A percentile compares a stretch with the other conserved stretches of the same genome.
Evolutionary conservation across 805 yeast species (phyloP).

Genomic region (Yueomyces sinensis): DNA sequence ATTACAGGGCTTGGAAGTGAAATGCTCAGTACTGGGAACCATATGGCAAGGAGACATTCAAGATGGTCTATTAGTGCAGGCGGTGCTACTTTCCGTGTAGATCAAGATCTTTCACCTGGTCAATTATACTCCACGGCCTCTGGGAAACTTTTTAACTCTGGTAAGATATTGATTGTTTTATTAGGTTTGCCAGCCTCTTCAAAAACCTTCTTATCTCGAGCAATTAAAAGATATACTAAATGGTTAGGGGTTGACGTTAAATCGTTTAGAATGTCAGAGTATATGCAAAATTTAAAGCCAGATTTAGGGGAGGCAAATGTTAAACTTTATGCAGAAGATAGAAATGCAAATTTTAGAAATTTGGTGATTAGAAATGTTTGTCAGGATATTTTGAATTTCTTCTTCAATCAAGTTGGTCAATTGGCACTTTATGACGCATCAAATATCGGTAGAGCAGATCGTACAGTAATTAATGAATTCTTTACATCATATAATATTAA

Average conservation of each 20-base stretch:
- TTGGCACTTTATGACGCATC: conserved; percentile 95
- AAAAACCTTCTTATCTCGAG: conserved; percentile 84
- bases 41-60: conserved; percentile 40
- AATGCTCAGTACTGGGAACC: conserved; percentile 35
- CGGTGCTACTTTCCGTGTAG: neutral
- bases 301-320: neutral
- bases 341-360: conserved; percentile 41
- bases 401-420: conserved; percentile 72
- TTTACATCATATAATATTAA: conserved; percentile 52
- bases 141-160: conserved; percentile 91
- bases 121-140: conserved; percentile 87
- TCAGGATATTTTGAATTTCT: conserved; percentile 56
- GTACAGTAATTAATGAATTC: conserved; percentile 42
- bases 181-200: conserved; percentile 96
- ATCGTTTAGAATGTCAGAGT: conserved; percentile 85
- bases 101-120: conserved; percentile 52
- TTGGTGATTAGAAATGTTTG: conserved; percentile 51
- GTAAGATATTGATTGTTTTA: conserved; percentile 75
- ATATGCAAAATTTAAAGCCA: conserved; percentile 57
- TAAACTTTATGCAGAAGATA: conserved; percentile 6
- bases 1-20: conserved; percentile 16
- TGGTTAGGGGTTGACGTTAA: conserved; percentile 95
- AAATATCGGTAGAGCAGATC: conserved; percentile 61
- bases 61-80: conserved; percentile 28
- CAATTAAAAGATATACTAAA: conserved; percentile 79